phyloP scores from a whole-genome alignment of 805 yeast genomes.

The Nakazawaea pomicola region DNA sequence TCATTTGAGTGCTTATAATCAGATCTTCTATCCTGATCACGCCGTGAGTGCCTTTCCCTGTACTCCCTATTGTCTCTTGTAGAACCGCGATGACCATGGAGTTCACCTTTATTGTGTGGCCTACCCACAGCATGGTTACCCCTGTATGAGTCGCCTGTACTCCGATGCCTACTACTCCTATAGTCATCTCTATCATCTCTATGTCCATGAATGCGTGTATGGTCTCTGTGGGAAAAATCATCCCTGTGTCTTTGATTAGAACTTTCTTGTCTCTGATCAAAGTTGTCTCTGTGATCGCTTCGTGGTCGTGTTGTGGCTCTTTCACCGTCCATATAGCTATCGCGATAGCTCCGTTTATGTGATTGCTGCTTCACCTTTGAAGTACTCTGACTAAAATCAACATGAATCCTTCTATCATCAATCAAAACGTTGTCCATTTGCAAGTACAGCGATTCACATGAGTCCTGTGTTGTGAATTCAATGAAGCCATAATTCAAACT shows the following conservation, averaged over 20 bases:
- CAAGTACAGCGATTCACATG: conserved; percentile 58
- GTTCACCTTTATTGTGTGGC: too few relatives aligned
- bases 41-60: too few relatives aligned
- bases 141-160: too few relatives aligned
- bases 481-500: conserved; percentile 62
- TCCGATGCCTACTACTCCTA: too few relatives aligned
- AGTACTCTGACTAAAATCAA: conserved; percentile 63
- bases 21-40: too few relatives aligned
- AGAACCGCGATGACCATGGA: too few relatives aligned
- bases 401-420: conserved; percentile 60
- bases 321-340: too few relatives aligned
- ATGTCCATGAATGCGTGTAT: background rate
- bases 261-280: background rate
- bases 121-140: too few relatives aligned
- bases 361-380: conserved; percentile 8
- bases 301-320: too few relatives aligned
- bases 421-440: conserved; percentile 59
- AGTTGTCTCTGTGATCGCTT: background rate
- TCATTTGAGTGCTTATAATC: too few relatives aligned
- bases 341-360: background rate
- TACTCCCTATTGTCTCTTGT: too few relatives aligned
- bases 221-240: background rate
- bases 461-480: conserved; percentile 41
- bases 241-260: background rate
- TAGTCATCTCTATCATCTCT: background rate